These are phyloP conservation scores for Solanum appendiculatum DNA, from an alignment of 257 asterid genomes.

Conservation along the genomic window DNA sequence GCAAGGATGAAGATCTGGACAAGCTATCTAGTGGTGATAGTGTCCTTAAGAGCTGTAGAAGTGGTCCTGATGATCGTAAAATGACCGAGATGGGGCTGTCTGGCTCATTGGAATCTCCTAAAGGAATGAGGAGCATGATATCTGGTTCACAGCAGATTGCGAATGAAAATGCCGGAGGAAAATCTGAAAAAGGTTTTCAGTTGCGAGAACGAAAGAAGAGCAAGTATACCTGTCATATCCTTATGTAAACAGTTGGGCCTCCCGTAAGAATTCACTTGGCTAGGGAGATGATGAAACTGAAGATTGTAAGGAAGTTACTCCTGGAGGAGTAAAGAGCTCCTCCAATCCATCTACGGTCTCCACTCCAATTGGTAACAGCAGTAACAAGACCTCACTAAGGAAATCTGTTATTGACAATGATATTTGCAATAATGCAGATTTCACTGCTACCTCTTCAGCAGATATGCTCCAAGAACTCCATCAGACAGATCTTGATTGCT, in stretches of 20 bases:
- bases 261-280: constrained; percentile 3
- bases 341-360: constrained; percentile 1
- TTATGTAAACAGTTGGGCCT: constrained; percentile 25
- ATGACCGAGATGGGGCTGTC: neutral
- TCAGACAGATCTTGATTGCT: constrained; percentile 29
- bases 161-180: neutral
- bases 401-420: constrained; percentile 18
- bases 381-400: constrained; percentile 6
- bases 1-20: constrained; percentile 1
- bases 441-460: constrained; percentile 26
- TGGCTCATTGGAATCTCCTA: neutral
- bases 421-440: constrained; percentile 12
- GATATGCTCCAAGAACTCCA: constrained; percentile 48
- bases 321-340: neutral
- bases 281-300: constrained; percentile 20
- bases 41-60: neutral
- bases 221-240: constrained; percentile 73
- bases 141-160: neutral
- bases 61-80: too few species aligned
- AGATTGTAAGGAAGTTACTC: constrained; percentile 9
- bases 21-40: neutral
- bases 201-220: constrained; percentile 68
- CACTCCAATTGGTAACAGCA: constrained; percentile 4
- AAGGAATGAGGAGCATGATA: neutral
- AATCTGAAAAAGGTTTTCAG: constrained; percentile 21